Evolutionary conservation across 805 yeast genomes (phyloP).

Genomic region (Scheffersomyces coipomensis): DNA sequence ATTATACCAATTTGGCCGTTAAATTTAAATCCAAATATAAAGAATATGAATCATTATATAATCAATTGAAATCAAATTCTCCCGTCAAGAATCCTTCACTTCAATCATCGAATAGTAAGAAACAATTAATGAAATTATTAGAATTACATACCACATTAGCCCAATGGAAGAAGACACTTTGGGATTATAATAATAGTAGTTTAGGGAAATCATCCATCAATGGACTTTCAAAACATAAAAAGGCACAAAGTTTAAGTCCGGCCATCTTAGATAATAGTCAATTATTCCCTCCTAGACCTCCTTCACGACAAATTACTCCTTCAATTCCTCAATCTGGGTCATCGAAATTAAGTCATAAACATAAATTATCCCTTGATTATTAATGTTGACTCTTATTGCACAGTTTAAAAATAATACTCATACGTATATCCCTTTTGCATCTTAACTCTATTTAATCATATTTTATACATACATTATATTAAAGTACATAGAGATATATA

Average conservation of each 20-base stretch:
- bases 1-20: conserved; percentile 42
- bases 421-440: too few relatives aligned
- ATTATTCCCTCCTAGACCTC: background rate
- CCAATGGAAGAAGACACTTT: conserved; percentile 55
- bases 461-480: background rate
- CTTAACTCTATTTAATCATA: too few relatives aligned
- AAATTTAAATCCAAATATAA: conserved; percentile 48
- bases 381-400: background rate
- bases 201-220: conserved; percentile 29
- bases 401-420: background rate
- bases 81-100: conserved; percentile 3
- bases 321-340: background rate
- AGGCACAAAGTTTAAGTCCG: conserved; percentile 5
- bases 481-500: too few relatives aligned
- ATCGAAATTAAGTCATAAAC: background rate
- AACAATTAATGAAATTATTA: conserved; percentile 37
- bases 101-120: conserved; percentile 12
- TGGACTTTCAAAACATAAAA: conserved; percentile 39
- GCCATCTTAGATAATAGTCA: background rate
- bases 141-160: conserved; percentile 51
- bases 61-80: conserved; percentile 12
- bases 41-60: conserved; percentile 50
- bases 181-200: conserved; percentile 34
- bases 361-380: background rate
- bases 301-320: background rate